Conservation (phyloP, 2,329 filamentous ascomycete genomes). For the Penicillium glabrum region DNA sequence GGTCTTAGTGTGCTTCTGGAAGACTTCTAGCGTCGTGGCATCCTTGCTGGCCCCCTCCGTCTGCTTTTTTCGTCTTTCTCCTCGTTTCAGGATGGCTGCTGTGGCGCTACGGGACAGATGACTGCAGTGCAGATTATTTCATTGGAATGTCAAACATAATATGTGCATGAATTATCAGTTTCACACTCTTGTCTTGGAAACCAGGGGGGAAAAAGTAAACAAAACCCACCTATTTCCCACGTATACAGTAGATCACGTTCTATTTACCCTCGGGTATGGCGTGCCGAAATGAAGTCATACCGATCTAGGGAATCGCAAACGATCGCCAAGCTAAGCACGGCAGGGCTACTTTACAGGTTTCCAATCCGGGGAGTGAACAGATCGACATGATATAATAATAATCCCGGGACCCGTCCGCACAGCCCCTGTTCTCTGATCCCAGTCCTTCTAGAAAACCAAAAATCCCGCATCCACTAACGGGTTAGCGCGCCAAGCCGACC, state of each 20-base stretch:
- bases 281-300: slow-evolving; percentile 5
- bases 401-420: slow-evolving; percentile 1
- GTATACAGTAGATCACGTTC: neutral
- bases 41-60: neutral
- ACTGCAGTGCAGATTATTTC: neutral
- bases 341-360: neutral
- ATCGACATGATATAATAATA: slow-evolving; percentile 4
- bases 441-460: slow-evolving; percentile 16
- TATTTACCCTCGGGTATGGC: slow-evolving; percentile 1
- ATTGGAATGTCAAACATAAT: too few species aligned
- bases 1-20: slow-evolving; percentile 9
- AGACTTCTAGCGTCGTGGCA: slow-evolving; percentile 16
- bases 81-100: neutral
- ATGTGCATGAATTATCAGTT: neutral
- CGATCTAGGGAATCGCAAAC: neutral
- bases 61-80: neutral
- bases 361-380: neutral
- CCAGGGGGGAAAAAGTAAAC: neutral
- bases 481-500: slow-evolving; percentile 4
- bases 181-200: neutral
- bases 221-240: neutral
- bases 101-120: neutral
- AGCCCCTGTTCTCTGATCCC: slow-evolving; percentile 15
- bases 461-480: slow-evolving; percentile 19
- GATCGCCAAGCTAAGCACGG: neutral